Evolutionary conservation across 768 basidiomycete species (phyloP).

Genomic region (Amanita pallidorosea): DNA sequence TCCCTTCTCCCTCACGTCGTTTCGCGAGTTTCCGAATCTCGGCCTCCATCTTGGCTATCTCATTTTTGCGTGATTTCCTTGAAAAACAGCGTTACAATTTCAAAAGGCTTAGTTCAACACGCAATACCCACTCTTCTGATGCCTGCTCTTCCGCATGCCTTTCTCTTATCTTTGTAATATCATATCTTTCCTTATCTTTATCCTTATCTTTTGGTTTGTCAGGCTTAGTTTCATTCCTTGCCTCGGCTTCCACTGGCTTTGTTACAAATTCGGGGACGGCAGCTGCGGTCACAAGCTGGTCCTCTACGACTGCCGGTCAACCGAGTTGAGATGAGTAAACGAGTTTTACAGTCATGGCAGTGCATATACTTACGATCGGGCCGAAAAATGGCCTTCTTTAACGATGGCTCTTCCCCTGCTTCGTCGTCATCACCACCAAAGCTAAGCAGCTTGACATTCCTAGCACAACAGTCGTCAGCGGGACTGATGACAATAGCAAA

Average conservation of each 20-base stretch:
- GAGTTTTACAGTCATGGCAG: background rate
- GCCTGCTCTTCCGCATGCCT: slow-evolving; percentile 65
- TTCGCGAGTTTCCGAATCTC: slow-evolving; percentile 74
- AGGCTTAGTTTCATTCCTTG: background rate
- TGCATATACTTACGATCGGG: slow-evolving; percentile 59
- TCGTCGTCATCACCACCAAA: slow-evolving; percentile 72
- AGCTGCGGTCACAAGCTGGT: slow-evolving; percentile 15
- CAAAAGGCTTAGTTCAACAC: background rate
- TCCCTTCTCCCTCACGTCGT: slow-evolving; percentile 41
- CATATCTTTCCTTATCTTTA: slow-evolving; percentile 27
- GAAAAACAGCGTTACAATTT: background rate
- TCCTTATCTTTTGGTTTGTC: slow-evolving; percentile 17
- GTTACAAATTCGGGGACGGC: slow-evolving; percentile 31
- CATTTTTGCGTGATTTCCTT: slow-evolving; percentile 39
- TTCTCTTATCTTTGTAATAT: slow-evolving; percentile 65
- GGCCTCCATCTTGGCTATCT: slow-evolving; percentile 83
- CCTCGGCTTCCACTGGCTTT: slow-evolving; percentile 10
- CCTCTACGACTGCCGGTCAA: slow-evolving; percentile 24
- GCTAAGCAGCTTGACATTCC: slow-evolving; percentile 83
- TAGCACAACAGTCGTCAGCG: slow-evolving; percentile 16
- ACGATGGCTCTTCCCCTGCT: slow-evolving; percentile 40
- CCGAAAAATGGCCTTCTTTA: slow-evolving; percentile 75
- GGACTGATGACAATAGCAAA: background rate
- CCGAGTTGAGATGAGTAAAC: slow-evolving; percentile 2
- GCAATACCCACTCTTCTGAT: slow-evolving; percentile 39